These are phyloP conservation scores for Herpotrichia juniperi DNA, from an alignment of 2,329 filamentous ascomycete species.

Conservation along the genomic window DNA sequence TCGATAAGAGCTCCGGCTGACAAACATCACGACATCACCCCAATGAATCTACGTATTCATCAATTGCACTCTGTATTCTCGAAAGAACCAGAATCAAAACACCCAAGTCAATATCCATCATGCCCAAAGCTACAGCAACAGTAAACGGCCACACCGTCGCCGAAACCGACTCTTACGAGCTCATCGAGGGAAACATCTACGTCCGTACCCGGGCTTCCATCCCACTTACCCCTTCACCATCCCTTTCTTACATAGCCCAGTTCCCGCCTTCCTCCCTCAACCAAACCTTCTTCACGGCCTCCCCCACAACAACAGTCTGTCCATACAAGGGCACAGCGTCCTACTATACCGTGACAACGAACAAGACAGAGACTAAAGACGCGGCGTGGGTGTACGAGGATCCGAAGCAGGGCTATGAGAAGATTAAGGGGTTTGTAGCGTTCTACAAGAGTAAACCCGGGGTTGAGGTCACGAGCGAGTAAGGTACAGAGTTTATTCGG, in stretches of 20 bases:
- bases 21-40: neutral
- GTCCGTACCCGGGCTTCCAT: constrained; percentile 39
- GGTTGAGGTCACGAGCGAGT: constrained; percentile 10
- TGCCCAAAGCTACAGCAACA: constrained; percentile 52
- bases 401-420: constrained; percentile 55
- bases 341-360: constrained; percentile 61
- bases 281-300: constrained; percentile 51
- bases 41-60: neutral
- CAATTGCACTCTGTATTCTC: neutral
- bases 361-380: constrained; percentile 56
- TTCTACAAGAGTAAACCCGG: constrained; percentile 58
- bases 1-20: constrained; percentile 2
- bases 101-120: constrained; percentile 8
- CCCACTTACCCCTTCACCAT: neutral
- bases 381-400: constrained; percentile 66
- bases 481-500: too few species aligned
- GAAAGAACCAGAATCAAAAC: neutral
- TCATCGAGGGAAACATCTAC: constrained; percentile 66
- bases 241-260: constrained; percentile 5
- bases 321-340: constrained; percentile 64
- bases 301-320: constrained; percentile 57
- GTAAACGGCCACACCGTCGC: constrained; percentile 59
- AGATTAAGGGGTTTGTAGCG: constrained; percentile 62
- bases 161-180: constrained; percentile 57
- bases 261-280: constrained; percentile 52